Evolutionary conservation across 2,329 filamentous ascomycete genomes (phyloP), one percentile per base, ranked within the genome.

Genomic region (Pleoardoris graminearum): DNA sequence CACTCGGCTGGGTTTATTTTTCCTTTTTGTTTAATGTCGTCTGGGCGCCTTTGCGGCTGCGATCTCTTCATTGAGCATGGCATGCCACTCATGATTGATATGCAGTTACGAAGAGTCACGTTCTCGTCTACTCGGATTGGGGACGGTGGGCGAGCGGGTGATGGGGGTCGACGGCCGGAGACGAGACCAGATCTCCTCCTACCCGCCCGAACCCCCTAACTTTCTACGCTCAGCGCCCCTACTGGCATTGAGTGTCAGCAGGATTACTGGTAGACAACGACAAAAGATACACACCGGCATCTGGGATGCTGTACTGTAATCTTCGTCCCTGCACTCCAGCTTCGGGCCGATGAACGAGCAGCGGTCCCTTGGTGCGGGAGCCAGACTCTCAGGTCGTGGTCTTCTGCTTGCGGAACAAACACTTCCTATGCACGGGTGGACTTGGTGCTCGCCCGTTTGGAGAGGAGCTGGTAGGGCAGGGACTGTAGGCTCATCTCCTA

Each of bases 401-500:
- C 63, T 64, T 71, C 70, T 73, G 71, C 71, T 62, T 73, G 71
- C 71, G 66, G 71, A 71, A 63, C 63, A 65, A 51, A 62, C 66
- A 62, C 56, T 44, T 48, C 46, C 64, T 63, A 12, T 68, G 61
- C 54, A 50, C 59, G 57, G 57, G 61, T 71, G 74, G 72, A 63
- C 70, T 73, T 72, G 58, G 42, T 60, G 48, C 57, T 53, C 50
- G 59, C 57, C 54, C 55, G 48, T 59, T 59, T 52, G 41, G 54
- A 53, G 45, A 48, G 38, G 43, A 16, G 32, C 46, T 37, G 48
- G 46, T 36, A 50, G 53, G 53, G 23, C 55, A 61, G 56, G 61
- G 66, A 64, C 68, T 65, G 72, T 81, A 80, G 80, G 78, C 53
- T 80, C 79, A 81, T 81, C 79, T 72, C 76, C 80, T 81, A 81